Base-by-base conservation (phyloP, 2,329 filamentous ascomycete genomes). In the Trichoderma sp. region DNA sequence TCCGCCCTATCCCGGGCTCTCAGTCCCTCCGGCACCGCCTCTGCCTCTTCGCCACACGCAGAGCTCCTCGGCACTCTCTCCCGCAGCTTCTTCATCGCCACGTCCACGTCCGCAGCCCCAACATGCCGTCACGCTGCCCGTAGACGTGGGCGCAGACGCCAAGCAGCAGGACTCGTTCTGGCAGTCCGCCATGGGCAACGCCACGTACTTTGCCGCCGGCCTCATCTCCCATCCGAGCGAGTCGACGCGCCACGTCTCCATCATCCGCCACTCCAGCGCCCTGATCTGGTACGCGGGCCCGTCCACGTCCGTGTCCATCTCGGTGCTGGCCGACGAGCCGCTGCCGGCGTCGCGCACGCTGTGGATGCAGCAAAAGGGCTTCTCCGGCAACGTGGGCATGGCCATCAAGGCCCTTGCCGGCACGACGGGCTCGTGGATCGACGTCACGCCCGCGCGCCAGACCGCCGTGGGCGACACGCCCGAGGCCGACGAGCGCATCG, bases 361-460 rank as follows among this genome's bases (percentile, higher is more conserved):
- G 16, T 92, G 89, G 87, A 79, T 92, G 30, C 90, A 92, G 79
- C 84, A 84, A 69, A 90, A 89, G 71, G 90, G 90, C 2, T 91
- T 83, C 79, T 88, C 87, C 0, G 90, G 90, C 5, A 89, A 89
- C 74, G 84, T 89, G 59, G 90, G 90, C 21, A 90, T 92, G 86
- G 83, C 84, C 7, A 79, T 89, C 32, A 90, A 90, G 75, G 86
- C 89, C 0, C 76, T 91, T 1, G 79, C 91, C 43, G 86, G 89
- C 8, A 83, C 85, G 0, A 86, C 83, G 14, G 82, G 83, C 8
- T 83, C 80, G 73, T 92, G 90, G 90, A 80, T 92, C 14, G 85
- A 92, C 69, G 89, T 92, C 2, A 92, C 90, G 0, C 90, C 90
- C 0, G 80, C 80, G 0, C 77, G 82, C 2, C 81, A 81, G 26